Evolutionary conservation across 1,284 basidiomycete species (phyloP).

Genomic region (Chiua sp.): DNA sequence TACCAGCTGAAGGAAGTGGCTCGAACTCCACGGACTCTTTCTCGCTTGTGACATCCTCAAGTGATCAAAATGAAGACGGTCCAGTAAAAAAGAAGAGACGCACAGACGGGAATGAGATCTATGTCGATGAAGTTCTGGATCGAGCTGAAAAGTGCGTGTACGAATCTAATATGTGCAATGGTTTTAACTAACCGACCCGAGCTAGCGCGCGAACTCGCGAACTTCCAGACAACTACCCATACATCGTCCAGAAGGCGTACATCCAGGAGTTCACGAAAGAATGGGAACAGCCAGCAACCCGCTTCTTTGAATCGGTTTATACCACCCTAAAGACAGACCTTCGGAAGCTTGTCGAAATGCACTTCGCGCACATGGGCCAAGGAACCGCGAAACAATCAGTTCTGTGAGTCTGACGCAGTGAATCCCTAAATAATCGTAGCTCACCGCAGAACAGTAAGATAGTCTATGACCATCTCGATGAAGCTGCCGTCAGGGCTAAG

Average conservation of each 20-base stretch:
- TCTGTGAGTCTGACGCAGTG: not conserved
- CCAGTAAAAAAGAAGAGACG: not conserved
- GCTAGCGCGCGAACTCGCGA: slow-evolving; percentile 66
- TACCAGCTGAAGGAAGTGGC: not conserved
- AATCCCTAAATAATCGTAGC: not conserved
- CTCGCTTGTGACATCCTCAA: not conserved
- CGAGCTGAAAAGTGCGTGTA: slow-evolving; percentile 46
- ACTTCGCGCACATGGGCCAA: slow-evolving; percentile 58
- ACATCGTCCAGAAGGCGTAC: slow-evolving; percentile 56
- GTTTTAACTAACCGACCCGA: not conserved
- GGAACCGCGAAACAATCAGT: slow-evolving; percentile 50
- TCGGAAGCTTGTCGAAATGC: slow-evolving; percentile 43
- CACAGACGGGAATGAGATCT: slow-evolving; percentile 40
- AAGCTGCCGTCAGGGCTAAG: not conserved
- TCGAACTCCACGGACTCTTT: too few relatives aligned
- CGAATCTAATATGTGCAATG: not conserved
- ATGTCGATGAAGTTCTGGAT: slow-evolving; percentile 59
- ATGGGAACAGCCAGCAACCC: slow-evolving; percentile 54
- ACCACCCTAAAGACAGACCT: slow-evolving; percentile 44
- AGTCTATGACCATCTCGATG: not conserved
- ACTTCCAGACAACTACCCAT: slow-evolving; percentile 66
- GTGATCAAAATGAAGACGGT: not conserved
- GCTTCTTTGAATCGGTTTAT: slow-evolving; percentile 51
- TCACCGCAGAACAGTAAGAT: not conserved
- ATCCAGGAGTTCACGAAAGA: slow-evolving; percentile 48